Base-by-base conservation (phyloP, 805 yeast species). In the Lachancea mirantina region DNA sequence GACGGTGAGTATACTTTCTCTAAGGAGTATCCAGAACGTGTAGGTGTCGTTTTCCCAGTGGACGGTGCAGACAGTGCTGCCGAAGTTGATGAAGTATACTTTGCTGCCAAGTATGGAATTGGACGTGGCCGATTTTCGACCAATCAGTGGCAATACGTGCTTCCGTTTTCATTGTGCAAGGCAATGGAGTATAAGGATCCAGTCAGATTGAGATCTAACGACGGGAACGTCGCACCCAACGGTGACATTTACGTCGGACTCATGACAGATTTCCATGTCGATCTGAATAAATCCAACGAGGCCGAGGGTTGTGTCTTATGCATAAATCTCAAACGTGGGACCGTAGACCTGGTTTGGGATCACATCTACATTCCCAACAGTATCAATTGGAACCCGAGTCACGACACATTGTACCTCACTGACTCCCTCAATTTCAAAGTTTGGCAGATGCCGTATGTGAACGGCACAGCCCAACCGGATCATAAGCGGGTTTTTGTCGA, bases 171-270 rank as follows among this genome's bases (percentile, higher is more conserved):
- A 13, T 35, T 40, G 9, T 43, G 52, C 31, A 59, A 61, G 26
- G 61, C 64, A 36, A 49, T 54, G 30, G 48, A 57, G 9, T 47
- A 48, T 2, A 50, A 45, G 10, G 42, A 53, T 19, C 38, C 43
- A 27, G 39, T 29, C 14, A 59, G 56, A 27, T 54, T 71, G 52
- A 65, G 87, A 47, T 79, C 92, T 25, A 87, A 87, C 49, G 96
- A 87, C 52, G 95, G 96, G 0, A 70, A 74, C 28, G 71, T 85
- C 24, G 87, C 84, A 39, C 79, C 83, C 3, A 62, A 72, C 48
- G 95, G 95, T 1, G 45, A 43, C 6, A 69, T 85, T 31, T 79
- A 83, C 72, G 74, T 83, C 30, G 95, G 96, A 1, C 66, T 88
- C 14, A 87, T 87, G 94, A 66, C 67, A 14, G 75, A 74, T 37